Percentiles rank a stretch among this genome's conserved stretches.
Evolutionary conservation across 805 yeast species (phyloP).

Genomic region (Yarrowia porcina): DNA sequence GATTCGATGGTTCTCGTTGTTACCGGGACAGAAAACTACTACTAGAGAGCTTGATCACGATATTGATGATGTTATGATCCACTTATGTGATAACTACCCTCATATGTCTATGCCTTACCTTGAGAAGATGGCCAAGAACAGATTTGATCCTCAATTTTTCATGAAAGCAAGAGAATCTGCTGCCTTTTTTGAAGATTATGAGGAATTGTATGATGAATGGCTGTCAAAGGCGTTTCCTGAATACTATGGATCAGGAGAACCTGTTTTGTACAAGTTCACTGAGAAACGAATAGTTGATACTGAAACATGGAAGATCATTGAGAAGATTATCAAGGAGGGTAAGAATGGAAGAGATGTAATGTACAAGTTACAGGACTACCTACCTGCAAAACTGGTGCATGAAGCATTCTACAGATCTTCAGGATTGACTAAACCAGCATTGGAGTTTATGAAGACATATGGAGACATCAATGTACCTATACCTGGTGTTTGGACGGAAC

Average conservation of each 20-base stretch:
- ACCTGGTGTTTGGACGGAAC: neutral
- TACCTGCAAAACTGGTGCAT: neutral
- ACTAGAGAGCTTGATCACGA: neutral
- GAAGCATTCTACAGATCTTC: slow-evolving; percentile 6
- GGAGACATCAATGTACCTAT: neutral
- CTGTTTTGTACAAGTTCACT: neutral
- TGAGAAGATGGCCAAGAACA: neutral
- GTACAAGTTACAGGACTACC: neutral
- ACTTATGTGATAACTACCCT: neutral
- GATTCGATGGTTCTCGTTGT: neutral
- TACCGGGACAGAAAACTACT: neutral
- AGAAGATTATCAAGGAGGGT: neutral
- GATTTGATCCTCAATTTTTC: neutral
- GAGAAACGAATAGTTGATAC: neutral
- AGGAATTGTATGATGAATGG: neutral
- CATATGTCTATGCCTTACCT: neutral
- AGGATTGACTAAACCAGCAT: neutral
- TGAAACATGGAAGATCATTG: neutral
- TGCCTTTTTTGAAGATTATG: neutral
- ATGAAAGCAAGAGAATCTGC: neutral
- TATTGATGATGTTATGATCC: neutral
- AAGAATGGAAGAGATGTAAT: neutral
- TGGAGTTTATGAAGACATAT: neutral
- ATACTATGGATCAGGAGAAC: neutral
- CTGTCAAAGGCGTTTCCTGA: neutral